Evolutionary conservation across 1,139 yeast genomes (phyloP).

Genomic region (Pichia sp.): DNA sequence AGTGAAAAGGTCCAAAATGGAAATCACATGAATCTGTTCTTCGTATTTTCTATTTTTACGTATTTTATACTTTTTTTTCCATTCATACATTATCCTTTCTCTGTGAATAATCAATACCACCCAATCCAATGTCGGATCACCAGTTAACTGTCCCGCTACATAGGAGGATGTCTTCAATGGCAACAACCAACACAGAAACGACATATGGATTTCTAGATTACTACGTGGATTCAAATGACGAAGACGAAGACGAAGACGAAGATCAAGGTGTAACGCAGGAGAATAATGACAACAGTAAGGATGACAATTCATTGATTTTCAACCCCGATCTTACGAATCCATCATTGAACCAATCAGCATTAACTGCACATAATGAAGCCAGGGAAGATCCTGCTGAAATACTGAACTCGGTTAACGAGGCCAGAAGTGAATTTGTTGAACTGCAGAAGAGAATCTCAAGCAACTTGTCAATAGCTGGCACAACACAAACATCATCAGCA

Average conservation of each 20-base stretch:
- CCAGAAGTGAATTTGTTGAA: not conserved
- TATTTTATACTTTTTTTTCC: not conserved
- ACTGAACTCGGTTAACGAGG: not conserved
- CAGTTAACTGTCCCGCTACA: conserved; percentile 1
- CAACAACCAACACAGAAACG: conserved; percentile 3
- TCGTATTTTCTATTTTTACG: not conserved
- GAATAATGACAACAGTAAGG: not conserved
- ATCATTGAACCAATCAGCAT: not conserved
- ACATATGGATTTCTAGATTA: conserved; percentile 10
- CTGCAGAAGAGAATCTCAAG: not conserved
- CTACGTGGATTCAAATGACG: conserved; percentile 1
- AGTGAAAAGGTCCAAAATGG: no score
- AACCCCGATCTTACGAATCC: not conserved
- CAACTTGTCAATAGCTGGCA: not conserved
- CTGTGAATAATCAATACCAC: no score
- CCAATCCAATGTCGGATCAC: not conserved
- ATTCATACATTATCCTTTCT: not conserved
- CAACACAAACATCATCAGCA: not conserved
- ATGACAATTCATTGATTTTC: not conserved
- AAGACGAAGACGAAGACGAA: not conserved
- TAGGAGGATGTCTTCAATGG: conserved; percentile 5
- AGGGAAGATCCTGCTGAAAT: no score
- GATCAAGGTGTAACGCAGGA: no score
- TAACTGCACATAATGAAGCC: no score
- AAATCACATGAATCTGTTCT: no score